Evolutionary conservation across 2,329 filamentous ascomycete genomes (phyloP).

Genomic region (Neospermospora avenae): DNA sequence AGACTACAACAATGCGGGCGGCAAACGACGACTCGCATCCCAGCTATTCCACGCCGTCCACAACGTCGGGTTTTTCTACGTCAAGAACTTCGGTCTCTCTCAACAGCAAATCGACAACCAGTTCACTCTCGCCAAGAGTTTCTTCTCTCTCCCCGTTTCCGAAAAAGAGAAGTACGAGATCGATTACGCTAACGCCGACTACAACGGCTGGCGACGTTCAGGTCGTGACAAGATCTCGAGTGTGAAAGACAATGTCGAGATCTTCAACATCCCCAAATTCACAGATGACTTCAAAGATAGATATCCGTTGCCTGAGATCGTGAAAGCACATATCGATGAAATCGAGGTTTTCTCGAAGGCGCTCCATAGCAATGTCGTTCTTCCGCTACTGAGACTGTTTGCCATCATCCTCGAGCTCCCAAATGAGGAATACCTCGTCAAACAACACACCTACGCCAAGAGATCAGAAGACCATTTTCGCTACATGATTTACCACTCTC

Average conservation of each 20-base stretch:
- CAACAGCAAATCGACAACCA: constrained; percentile 59
- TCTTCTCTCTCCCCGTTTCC: constrained; percentile 53
- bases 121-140: constrained; percentile 57
- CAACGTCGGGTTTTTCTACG: constrained; percentile 57
- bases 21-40: constrained; percentile 48
- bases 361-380: constrained; percentile 52
- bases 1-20: constrained; percentile 45
- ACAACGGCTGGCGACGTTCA: constrained; percentile 53
- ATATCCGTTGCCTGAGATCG: constrained; percentile 42
- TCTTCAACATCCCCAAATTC: constrained; percentile 60
- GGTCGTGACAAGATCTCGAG: constrained; percentile 32
- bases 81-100: constrained; percentile 58
- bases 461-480: constrained; percentile 58
- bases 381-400: constrained; percentile 56
- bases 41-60: constrained; percentile 51
- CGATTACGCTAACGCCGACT: constrained; percentile 49
- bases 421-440: constrained; percentile 53
- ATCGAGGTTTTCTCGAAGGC: constrained; percentile 50
- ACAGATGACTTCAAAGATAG: constrained; percentile 42
- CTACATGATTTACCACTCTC: constrained; percentile 57
- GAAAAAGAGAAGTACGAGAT: constrained; percentile 57
- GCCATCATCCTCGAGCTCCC: constrained; percentile 59
- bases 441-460: constrained; percentile 55
- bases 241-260: constrained; percentile 51
- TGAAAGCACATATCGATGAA: constrained; percentile 48